These are phyloP conservation scores for Dispira simplex DNA, from an alignment of 192 early-diverging fungal genomes.

Conservation along the genomic window DNA sequence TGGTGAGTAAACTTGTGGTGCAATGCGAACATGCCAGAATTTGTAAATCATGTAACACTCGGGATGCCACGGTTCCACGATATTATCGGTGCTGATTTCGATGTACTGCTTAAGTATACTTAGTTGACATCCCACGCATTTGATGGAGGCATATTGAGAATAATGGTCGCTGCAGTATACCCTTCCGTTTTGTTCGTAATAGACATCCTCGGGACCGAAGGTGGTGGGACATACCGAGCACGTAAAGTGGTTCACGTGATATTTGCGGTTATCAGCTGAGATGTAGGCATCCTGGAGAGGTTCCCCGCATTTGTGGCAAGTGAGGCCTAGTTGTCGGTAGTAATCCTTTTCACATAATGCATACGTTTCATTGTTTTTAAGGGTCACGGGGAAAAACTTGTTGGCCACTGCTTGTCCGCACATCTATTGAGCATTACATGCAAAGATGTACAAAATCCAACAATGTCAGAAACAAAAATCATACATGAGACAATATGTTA, in stretches of 20 bases:
- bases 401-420: slow-evolving; percentile 61
- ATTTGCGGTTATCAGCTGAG: slow-evolving; percentile 82
- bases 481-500: background rate
- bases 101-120: slow-evolving; percentile 95
- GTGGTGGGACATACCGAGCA: slow-evolving; percentile 82
- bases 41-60: slow-evolving; percentile 99
- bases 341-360: slow-evolving; percentile 83
- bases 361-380: slow-evolving; percentile 32
- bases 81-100: slow-evolving; percentile 57
- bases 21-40: slow-evolving; percentile 36
- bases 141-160: slow-evolving; percentile 72
- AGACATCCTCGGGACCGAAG: slow-evolving; percentile 90
- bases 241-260: slow-evolving; percentile 95
- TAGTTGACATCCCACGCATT: slow-evolving; percentile 92
- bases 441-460: slow-evolving; percentile 1
- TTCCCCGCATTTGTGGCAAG: slow-evolving; percentile 75
- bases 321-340: slow-evolving; percentile 64
- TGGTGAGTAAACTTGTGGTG: slow-evolving; percentile 23
- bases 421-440: slow-evolving; percentile 28
- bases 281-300: slow-evolving; percentile 86
- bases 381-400: slow-evolving; percentile 69
- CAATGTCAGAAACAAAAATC: slow-evolving; percentile 3
- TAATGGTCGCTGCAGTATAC: slow-evolving; percentile 95
- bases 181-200: slow-evolving; percentile 87
- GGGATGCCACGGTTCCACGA: slow-evolving; percentile 92